phyloP scores from a whole-genome alignment of 495 filamentous ascomycete species.

The Penicillium coprophilum region DNA sequence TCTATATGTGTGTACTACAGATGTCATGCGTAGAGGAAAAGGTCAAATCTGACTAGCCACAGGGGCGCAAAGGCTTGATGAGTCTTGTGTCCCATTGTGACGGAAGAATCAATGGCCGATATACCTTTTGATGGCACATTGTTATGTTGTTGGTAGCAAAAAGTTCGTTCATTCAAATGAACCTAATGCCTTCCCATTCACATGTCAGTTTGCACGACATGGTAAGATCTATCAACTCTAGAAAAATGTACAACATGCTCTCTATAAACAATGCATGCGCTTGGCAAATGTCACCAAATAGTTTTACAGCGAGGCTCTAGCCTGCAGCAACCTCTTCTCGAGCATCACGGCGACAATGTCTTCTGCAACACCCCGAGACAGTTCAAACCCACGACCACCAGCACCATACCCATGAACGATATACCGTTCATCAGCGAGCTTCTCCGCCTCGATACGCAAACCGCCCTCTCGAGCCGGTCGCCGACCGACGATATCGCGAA shows the following conservation, averaged over 20 bases:
- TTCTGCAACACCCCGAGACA: constrained; percentile 45
- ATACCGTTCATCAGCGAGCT: constrained; percentile 21
- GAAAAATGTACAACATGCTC: constrained; percentile 3
- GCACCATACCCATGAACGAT: constrained; percentile 65
- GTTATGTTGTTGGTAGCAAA: constrained; percentile 35
- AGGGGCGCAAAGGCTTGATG: constrained; percentile 12
- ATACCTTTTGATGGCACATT: constrained; percentile 36
- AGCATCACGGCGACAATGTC: constrained; percentile 37
- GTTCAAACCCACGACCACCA: constrained; percentile 58
- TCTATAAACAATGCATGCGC: background rate
- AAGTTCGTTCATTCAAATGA: constrained; percentile 32
- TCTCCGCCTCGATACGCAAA: constrained; percentile 43
- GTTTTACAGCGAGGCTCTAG: constrained; percentile 31
- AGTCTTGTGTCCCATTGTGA: constrained; percentile 30
- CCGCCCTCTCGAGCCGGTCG: constrained; percentile 47
- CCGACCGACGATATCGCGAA: constrained; percentile 47
- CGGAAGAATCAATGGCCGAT: constrained; percentile 33
- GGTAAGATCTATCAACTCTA: background rate
- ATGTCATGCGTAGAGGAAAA: constrained; percentile 13
- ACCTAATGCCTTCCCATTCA: constrained; percentile 14
- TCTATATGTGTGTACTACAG: constrained; percentile 12
- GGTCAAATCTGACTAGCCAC: constrained; percentile 17
- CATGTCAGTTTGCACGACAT: background rate
- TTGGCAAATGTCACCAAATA: background rate
- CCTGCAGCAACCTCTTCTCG: constrained; percentile 27